Evolutionary conservation across 2,329 filamentous ascomycete species (phyloP).

Genomic region (Cercospora canescens): DNA sequence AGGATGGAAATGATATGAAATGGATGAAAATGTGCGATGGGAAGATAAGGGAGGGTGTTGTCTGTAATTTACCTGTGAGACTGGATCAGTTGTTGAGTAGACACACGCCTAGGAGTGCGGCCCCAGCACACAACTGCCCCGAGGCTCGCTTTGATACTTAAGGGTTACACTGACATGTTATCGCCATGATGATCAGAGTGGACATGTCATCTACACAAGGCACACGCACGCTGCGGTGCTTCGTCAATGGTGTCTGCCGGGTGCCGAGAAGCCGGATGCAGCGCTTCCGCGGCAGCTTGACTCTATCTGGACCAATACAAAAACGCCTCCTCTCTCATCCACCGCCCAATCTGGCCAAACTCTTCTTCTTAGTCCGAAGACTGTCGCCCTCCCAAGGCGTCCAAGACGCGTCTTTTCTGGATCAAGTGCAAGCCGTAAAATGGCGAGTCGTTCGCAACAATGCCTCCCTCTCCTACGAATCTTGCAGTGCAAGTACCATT

Average conservation of each 20-base stretch:
- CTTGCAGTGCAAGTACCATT: not conserved
- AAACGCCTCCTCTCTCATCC: constrained; percentile 6
- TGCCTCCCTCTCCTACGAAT: not conserved
- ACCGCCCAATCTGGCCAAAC: not conserved
- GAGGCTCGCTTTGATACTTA: too few relatives aligned
- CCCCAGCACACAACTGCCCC: too few relatives aligned
- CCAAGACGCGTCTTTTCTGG: constrained; percentile 11
- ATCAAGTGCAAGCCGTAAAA: constrained; percentile 4
- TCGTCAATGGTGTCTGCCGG: not conserved
- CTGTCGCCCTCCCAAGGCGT: constrained; percentile 2
- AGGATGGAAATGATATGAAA: too few relatives aligned
- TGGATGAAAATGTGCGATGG: too few relatives aligned
- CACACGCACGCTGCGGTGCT: not conserved
- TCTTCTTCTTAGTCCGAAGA: not conserved
- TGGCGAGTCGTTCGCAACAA: not conserved
- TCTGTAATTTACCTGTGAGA: too few relatives aligned
- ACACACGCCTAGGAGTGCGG: too few relatives aligned
- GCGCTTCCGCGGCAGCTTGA: not conserved
- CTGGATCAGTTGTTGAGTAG: too few relatives aligned
- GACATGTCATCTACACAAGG: not conserved
- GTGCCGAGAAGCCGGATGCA: constrained; percentile 2
- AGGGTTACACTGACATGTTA: too few relatives aligned
- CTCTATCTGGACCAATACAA: not conserved
- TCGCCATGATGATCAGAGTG: not conserved
- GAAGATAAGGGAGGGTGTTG: too few relatives aligned